Evolutionary conservation across 495 filamentous ascomycete genomes (phyloP).

Genomic region (Hamigera avellanea): DNA sequence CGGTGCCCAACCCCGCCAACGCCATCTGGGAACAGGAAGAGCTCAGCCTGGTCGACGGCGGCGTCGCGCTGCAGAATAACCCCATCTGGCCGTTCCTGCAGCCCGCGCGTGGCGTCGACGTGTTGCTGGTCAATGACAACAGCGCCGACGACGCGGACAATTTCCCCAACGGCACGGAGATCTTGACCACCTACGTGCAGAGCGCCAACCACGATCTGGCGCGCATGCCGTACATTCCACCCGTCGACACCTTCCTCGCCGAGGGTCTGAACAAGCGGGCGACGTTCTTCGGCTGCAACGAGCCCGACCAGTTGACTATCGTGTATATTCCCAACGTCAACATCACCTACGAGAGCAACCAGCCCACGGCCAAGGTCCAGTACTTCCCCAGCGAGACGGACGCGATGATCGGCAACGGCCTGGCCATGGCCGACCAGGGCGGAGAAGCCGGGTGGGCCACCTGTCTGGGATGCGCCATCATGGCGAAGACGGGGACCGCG

Average conservation of each 20-base stretch:
- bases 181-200: conserved; percentile 77
- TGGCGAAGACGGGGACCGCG: too few relatives aligned
- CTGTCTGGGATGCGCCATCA: conserved; percentile 84
- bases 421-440: conserved; percentile 71
- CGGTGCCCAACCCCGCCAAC: conserved; percentile 50
- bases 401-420: conserved; percentile 73
- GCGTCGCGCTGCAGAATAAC: conserved; percentile 78
- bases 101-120: conserved; percentile 64
- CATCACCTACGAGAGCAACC: conserved; percentile 61
- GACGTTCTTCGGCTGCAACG: conserved; percentile 88
- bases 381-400: conserved; percentile 58
- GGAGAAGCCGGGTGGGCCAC: conserved; percentile 58
- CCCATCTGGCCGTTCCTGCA: conserved; percentile 81
- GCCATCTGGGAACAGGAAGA: conserved; percentile 37
- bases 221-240: conserved; percentile 71
- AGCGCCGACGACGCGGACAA: conserved; percentile 63
- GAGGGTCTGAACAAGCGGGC: conserved; percentile 73
- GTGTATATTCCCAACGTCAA: conserved; percentile 89
- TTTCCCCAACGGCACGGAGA: conserved; percentile 82
- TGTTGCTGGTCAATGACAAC: conserved; percentile 85
- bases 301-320: conserved; percentile 53
- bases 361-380: conserved; percentile 54
- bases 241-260: conserved; percentile 78
- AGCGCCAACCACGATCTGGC: conserved; percentile 64
- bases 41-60: conserved; percentile 79